Base-by-base conservation (phyloP, 148 eudicot genomes). In the Chenopodium quinoa region DNA sequence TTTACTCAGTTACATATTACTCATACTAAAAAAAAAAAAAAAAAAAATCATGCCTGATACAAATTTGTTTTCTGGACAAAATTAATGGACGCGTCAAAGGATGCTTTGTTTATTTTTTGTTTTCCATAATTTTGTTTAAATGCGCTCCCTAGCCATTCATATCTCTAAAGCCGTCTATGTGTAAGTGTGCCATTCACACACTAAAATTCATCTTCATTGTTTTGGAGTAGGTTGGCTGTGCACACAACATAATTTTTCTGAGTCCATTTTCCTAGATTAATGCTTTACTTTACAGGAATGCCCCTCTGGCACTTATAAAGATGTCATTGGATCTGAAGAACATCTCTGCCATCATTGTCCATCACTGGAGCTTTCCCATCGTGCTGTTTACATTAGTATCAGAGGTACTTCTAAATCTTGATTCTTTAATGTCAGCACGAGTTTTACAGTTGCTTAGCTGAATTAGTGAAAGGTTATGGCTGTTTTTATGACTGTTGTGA, bases 261-360 rank as follows among this genome's bases (percentile, higher is more conserved):
- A 50, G 64, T 80, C 77, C 76, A 52, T 66, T 44, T 32, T 2
- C 65, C 40, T 81, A 29, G 71, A 63, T 66, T 64, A 54, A 64
- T 40, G 34, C 79, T 54, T 77, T 75, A 16, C 68, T 85, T 77
- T 78, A 82, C 89, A 95, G 98, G 98, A 91, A 87, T 95, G 98
- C 74, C 97, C 98, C 64, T 70, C 85, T 83, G 98, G 98, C 70
- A 93, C 98, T 73, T 95, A 92, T 84, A 95, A 95, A 84, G 89
- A 90, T 91, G 94, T 85, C 56, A 84, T 86, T 56, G 98, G 98
- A 81, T 93, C 98, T 83, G 94, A 91, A 79, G 83, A 68, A 75
- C 82, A 87, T 69, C 97, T 95, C 76, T 95, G 98, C 83, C 88
- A 76, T 76, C 83, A 83, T 50, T 95, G 98, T 76, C 93, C 94